A percentile compares a stretch with the other conserved stretches of the same genome.
Conservation (phyloP, 805 yeast genomes). For the Lachancea thermotolerans region DNA sequence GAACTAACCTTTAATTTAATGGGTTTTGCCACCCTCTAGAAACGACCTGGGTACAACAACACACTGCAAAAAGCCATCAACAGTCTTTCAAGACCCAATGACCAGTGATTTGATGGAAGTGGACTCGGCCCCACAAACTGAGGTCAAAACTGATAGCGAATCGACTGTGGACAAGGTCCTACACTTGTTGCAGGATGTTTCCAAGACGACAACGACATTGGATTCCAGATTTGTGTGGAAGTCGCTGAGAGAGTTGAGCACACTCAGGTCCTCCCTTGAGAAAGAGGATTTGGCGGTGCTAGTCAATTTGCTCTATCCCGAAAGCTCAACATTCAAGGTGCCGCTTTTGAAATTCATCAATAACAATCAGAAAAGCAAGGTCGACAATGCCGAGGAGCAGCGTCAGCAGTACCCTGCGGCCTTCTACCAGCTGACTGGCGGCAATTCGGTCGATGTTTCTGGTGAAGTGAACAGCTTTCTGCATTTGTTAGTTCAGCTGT, state of each 20-base stretch:
- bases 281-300: conserved; percentile 48
- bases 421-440: conserved; percentile 26
- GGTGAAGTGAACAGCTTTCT: conserved; percentile 80
- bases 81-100: conserved; percentile 7
- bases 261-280: conserved; percentile 59
- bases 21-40: too few species aligned
- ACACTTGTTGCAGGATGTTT: conserved; percentile 29
- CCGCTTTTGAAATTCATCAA: conserved; percentile 38
- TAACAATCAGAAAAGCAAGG: conserved; percentile 30
- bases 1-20: too few species aligned
- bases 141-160: conserved; percentile 21
- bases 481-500: conserved; percentile 72
- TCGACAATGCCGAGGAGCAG: conserved; percentile 31
- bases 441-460: conserved; percentile 35
- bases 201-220: conserved; percentile 59
- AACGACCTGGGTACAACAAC: too few species aligned
- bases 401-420: conserved; percentile 29
- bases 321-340: conserved; percentile 36
- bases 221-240: conserved; percentile 86
- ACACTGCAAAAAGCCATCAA: background rate
- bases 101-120: conserved; percentile 22
- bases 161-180: conserved; percentile 29
- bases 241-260: conserved; percentile 75
- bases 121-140: conserved; percentile 11
- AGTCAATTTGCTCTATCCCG: conserved; percentile 50